phyloP scores from a whole-genome alignment of 2,329 filamentous ascomycete genomes.

The Penicillium sp. region DNA sequence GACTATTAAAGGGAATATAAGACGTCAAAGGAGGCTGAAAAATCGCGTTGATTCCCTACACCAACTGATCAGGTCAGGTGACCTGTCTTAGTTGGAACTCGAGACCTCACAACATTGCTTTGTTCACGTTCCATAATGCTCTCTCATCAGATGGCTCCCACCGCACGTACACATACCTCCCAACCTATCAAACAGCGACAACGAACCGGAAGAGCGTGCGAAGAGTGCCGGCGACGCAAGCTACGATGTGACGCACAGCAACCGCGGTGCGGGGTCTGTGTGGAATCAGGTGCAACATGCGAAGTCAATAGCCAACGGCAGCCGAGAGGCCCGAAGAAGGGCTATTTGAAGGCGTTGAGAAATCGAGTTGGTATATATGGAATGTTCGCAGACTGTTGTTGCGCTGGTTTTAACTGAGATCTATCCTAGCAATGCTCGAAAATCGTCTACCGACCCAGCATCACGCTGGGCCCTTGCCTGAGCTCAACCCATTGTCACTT shows the following conservation, averaged over 20 bases:
- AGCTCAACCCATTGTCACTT: not conserved
- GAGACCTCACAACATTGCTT: not conserved
- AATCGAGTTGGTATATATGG: slow-evolving; percentile 8
- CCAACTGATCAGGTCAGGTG: not conserved
- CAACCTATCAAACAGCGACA: not conserved
- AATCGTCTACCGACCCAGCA: not conserved
- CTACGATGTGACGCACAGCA: slow-evolving; percentile 60
- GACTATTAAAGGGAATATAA: too few relatives aligned
- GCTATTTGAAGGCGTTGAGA: slow-evolving; percentile 18
- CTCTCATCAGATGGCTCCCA: not conserved
- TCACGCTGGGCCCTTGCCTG: not conserved
- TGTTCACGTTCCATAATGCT: not conserved
- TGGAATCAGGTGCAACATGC: slow-evolving; percentile 11
- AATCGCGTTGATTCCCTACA: too few relatives aligned
- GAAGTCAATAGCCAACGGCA: slow-evolving; percentile 12
- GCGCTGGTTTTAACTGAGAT: not conserved
- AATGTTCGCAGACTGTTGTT: not conserved
- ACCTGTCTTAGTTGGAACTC: not conserved
- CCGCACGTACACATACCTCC: not conserved
- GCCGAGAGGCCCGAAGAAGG: slow-evolving; percentile 21
- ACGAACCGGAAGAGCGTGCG: slow-evolving; percentile 14
- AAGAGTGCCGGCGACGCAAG: slow-evolving; percentile 53
- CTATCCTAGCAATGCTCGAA: not conserved
- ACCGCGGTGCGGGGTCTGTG: slow-evolving; percentile 47
- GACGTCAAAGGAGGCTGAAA: too few relatives aligned